Base-by-base conservation (phyloP, 2,329 filamentous ascomycete genomes). In the Xylaria polymorpha region DNA sequence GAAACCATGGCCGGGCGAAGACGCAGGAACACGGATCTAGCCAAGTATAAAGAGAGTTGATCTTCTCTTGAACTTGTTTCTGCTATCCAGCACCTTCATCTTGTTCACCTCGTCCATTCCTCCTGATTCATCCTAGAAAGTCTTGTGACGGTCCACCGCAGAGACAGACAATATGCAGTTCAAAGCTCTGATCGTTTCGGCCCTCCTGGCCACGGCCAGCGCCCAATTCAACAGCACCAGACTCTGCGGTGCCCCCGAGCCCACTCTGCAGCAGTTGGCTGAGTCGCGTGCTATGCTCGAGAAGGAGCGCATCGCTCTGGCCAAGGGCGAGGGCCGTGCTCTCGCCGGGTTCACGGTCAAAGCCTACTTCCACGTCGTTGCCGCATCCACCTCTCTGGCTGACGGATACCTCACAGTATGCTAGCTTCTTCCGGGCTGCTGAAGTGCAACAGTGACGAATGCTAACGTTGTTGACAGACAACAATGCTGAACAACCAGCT, bases 401-500 rank as follows among this genome's bases (percentile, higher is more conserved):
- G 81, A 75, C 41, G 81, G 81, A 20, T 82, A 82, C 60, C 61
- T 83, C 35, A 79, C 77, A 1, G 81, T 82, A 75, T 62, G 76
- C 69, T 32, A 4, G 12, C 55, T 10, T 41, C 22, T 56, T 15
- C 37, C 43, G 5, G 55, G 12, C 1, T 46, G 8, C n/a, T 25
- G 15, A 22, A n/a, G 18, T 9, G n/a, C 12, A 43, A 32, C 18
- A 2, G 22, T 15, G 29, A 39, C 46, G 20, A 8, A 29, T 63
- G 35, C 71, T 75, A 69, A 75, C 56, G 20, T 29, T 10, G 18
- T 35, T 29, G 39, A 39, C 66, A 84, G 80, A 74, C 80, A 70
- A 71, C 76, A 57, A 75, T 79, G 69, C 64, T 84, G 48, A 65
- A 75, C 56, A 71, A 78, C 63, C 84, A 87, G 77, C 73, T 86